phyloP scores from a whole-genome alignment of 108 stramenopile genomes.

The Mediolabrus comicus region DNA sequence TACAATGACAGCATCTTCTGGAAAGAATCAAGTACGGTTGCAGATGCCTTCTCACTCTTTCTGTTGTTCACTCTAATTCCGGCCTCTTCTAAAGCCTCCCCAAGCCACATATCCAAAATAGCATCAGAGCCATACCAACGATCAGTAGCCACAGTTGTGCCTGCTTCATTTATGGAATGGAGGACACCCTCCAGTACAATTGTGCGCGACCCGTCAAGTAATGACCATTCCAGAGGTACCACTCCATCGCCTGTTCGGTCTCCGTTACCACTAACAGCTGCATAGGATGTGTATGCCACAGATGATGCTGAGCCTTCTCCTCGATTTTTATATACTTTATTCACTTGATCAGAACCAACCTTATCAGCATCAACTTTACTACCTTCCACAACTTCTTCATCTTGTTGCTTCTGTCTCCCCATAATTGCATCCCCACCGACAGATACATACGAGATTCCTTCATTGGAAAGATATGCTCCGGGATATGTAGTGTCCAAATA shows the following conservation, averaged over 20 bases:
- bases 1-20: neutral
- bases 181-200: slow-evolving; percentile 74
- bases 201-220: slow-evolving; percentile 76
- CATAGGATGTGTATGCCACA: slow-evolving; percentile 75
- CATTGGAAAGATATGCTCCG: slow-evolving; percentile 67
- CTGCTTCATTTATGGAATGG: slow-evolving; percentile 87
- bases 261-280: slow-evolving; percentile 81
- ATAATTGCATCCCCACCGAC: slow-evolving; percentile 74
- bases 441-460: slow-evolving; percentile 73
- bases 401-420: slow-evolving; percentile 24
- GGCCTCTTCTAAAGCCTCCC: slow-evolving; percentile 35
- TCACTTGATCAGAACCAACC: slow-evolving; percentile 33
- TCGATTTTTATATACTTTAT: slow-evolving; percentile 44
- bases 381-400: neutral
- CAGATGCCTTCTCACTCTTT: neutral
- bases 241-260: slow-evolving; percentile 80
- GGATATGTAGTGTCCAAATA: slow-evolving; percentile 71
- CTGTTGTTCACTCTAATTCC: slow-evolving; percentile 1
- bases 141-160: slow-evolving; percentile 68
- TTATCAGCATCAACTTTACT: slow-evolving; percentile 38
- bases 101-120: slow-evolving; percentile 76
- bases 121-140: slow-evolving; percentile 85
- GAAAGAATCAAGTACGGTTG: neutral
- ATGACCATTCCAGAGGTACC: slow-evolving; percentile 71
- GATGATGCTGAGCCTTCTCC: slow-evolving; percentile 51